Evolutionary conservation across 1,284 basidiomycete species (phyloP).

Genomic region (Sphagnurus paluster): DNA sequence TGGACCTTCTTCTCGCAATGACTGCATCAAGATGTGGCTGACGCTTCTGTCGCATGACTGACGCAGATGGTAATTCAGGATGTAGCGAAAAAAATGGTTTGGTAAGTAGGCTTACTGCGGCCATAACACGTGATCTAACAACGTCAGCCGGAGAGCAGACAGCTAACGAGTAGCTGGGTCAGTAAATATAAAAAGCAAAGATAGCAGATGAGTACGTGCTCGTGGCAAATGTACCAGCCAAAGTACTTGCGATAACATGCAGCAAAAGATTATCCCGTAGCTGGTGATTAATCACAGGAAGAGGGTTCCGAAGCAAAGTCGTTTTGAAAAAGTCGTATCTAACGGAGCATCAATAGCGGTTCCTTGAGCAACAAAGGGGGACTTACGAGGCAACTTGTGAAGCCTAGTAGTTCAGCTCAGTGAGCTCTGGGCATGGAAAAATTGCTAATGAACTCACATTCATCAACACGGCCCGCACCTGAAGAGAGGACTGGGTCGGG

Average conservation of each 20-base stretch:
- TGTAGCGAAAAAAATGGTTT: background rate
- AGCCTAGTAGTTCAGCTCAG: constrained; percentile 41
- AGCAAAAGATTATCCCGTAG: constrained; percentile 69
- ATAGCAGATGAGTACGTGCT: constrained; percentile 61
- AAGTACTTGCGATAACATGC: constrained; percentile 63
- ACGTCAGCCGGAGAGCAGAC: constrained; percentile 91
- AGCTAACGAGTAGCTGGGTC: constrained; percentile 43
- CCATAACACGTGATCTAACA: constrained; percentile 77
- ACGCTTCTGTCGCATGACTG: constrained; percentile 51
- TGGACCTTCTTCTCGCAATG: constrained; percentile 74
- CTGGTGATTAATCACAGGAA: constrained; percentile 63
- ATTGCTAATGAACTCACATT: constrained; percentile 57
- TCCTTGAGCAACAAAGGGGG: background rate
- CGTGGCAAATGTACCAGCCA: constrained; percentile 87
- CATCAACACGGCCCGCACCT: constrained; percentile 83
- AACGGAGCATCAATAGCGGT: constrained; percentile 8
- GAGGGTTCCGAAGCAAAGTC: constrained; percentile 52
- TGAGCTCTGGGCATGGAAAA: constrained; percentile 8
- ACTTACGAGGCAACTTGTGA: constrained; percentile 88
- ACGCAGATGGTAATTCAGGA: constrained; percentile 4
- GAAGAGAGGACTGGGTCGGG: constrained; percentile 9
- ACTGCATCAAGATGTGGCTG: constrained; percentile 52
- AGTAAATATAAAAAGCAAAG: constrained; percentile 1
- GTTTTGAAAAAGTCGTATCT: constrained; percentile 91
- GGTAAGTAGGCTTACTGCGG: constrained; percentile 48